A percentile compares a stretch with the other conserved stretches of the same genome.
phyloP scores from a whole-genome alignment of 2,329 filamentous ascomycete species.

The Hortaea werneckii region DNA sequence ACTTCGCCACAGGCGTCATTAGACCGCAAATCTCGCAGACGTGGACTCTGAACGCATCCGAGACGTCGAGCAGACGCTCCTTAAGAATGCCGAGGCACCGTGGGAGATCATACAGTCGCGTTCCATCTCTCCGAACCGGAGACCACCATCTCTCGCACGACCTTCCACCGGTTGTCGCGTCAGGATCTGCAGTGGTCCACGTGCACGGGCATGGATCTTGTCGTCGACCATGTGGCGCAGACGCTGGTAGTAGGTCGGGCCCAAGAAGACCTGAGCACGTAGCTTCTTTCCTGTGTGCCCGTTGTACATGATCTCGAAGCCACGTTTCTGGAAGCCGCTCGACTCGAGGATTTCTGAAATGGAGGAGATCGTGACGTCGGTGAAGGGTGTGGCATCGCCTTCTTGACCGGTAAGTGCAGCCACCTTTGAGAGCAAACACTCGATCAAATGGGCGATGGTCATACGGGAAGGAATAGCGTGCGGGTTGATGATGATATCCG shows the following conservation, averaged over 20 bases:
- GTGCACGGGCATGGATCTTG: constrained; percentile 98
- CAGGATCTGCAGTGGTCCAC: constrained; percentile 92
- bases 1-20: constrained; percentile 97
- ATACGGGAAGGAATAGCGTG: constrained; percentile 99
- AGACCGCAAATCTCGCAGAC: constrained; percentile 97
- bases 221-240: constrained; percentile 99
- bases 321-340: constrained; percentile 91
- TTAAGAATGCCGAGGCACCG: constrained; percentile 95
- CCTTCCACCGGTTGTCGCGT: constrained; percentile 96
- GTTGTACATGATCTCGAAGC: constrained; percentile 98
- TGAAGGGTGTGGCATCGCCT: constrained; percentile 95
- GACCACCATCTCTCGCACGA: constrained; percentile 92
- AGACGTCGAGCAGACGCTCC: constrained; percentile 93
- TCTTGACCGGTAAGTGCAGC: constrained; percentile 87
- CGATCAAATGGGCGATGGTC: constrained; percentile 99
- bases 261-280: constrained; percentile 88
- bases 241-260: constrained; percentile 97
- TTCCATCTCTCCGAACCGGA: constrained; percentile 99
- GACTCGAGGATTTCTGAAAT: constrained; percentile 77
- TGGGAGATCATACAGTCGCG: constrained; percentile 99
- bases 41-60: constrained; percentile 94
- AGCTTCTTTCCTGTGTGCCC: constrained; percentile 93
- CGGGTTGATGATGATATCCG: constrained; percentile 97
- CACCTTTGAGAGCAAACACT: constrained; percentile 95
- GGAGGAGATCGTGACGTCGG: constrained; percentile 90